Evolutionary conservation across 2,329 filamentous ascomycete genomes (phyloP), one percentile per base, ranked within the genome.

Genomic region (Colletotrichum sp.): DNA sequence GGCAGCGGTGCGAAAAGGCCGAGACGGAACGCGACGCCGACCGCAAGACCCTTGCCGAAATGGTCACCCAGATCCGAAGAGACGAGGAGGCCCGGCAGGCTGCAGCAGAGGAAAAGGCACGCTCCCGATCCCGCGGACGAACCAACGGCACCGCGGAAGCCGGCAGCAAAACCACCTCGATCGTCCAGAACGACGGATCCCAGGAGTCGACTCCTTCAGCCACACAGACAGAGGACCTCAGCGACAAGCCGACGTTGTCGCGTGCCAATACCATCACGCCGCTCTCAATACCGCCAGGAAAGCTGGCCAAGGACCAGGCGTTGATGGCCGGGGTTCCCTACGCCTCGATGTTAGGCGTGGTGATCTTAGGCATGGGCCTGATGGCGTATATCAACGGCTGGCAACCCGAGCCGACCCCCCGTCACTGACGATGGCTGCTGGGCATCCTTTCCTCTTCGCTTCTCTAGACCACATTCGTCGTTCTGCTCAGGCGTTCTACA

Each of bases 371-470:
- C 36, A 93, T 97, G 86, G 94, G 95, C 16, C 84, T 97, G 78
- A 97, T 97, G 95, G 94, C 94, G 57, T 96, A 96, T 84, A 89
- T 97, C 79, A 97, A 97, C 81, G 93, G 94, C 67, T 96, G 94
- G 94, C 94, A 95, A 80, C 81, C 86, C 32, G 85, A 87, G 72
- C 83, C 83, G 28, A 84, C 82, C 67, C 76, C 85, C 60, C 82
- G 85, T 48, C 82, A 81, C 69, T 86, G 74, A 80, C 24, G 24
- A 32, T 43, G 8, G 24, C 24, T 58, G 34, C 36, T 43, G 48
- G 16, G 28, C 36, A 68, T 30, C 18, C 21, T 28, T 64, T 70
- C 43, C 34, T 63, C 48, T 67, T 68, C 55, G 43, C 36, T 75
- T 73, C 64, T 65, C 52, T 75, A 76, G 71, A 76, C 71, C 43